Base-by-base conservation (phyloP, 208 protist species). In the Wallacemonas sp. region DNA sequence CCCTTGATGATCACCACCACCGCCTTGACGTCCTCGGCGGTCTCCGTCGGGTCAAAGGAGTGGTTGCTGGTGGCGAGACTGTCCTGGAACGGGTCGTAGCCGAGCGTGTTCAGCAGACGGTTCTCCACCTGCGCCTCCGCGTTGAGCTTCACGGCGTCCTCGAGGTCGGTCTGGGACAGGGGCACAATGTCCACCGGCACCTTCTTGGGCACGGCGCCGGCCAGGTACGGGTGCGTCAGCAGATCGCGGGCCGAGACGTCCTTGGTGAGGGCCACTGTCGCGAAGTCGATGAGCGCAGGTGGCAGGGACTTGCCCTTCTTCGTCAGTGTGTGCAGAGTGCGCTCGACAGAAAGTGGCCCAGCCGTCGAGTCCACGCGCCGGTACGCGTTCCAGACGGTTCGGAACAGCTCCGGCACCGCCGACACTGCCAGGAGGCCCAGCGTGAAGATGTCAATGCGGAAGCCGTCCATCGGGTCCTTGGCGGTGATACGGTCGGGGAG, bases 401-500 rank as follows among this genome's bases (percentile, higher is more conserved):
- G 62, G 29, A 77, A 85, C 36, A 90, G 55, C 32, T 72, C 66
- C 4, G 84, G 84, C 22, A 88, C 38, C 11, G 72, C 69, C 18
- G 84, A 84, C 20, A 84, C 84, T 3, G 86, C 84, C 18, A 95
- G 77, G 16, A 95, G 76, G 2, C 89, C 89, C 20, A 95, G 69
- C 61, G 63, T 90, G 65, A 92, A 92, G 32, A 71, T 74, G 72
- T 95, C 89, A 3, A 95, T 59, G 42, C 71, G 52, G 23, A 52
- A 28, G 25, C 65, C 68, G 42, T 72, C 74, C 26, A 79, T 41
- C n/a, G 74, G 67, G 4, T n/a, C 46, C 32, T 69, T 33, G 8
- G 23, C 26, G 18, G 29, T 59, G 62, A 91, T 72, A 72, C 84
- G 84, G 42, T 38, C 32, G 25, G 89, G 89, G 20, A 92, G 48